Base-by-base conservation (phyloP, 805 yeast genomes). In the Kluyveromyces nonfermentans region DNA sequence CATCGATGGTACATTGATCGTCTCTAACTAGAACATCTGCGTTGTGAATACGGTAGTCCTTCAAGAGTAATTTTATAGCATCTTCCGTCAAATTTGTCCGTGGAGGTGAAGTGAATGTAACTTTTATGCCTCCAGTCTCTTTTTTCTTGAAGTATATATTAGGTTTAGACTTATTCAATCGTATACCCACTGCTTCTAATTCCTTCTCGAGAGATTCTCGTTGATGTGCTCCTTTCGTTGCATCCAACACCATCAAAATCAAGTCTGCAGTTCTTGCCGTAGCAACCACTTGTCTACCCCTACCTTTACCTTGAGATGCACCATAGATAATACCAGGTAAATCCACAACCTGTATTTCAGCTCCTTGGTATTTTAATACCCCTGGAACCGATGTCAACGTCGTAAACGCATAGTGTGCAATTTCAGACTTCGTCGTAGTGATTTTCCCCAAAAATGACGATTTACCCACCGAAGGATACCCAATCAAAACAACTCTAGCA, bases 401-500 rank as follows among this genome's bases (percentile, higher is more conserved):
- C 7, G 98, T 90, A 73, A 90, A 90, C 42, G 95, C 93, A 59
- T 93, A 90, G 40, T 82, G 85, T 5, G 97, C 98, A 42, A 95
- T 85, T 62, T 88, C 97, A 1, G 96, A 84, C 63, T 86, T 86
- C 1, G 97, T 90, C 56, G 85, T 85, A 17, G 98, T 90, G 44
- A 93, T 85, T 56, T 87, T 86, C 16, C 87, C 80, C 47, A 90
- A 70, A 51, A 90, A 78, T 2, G 96, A 86, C 1, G 97, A 89
- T 57, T 90, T 90, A 62, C 98, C 98, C 19, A 93, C 98, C 1
- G 97, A 89, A 15, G 98, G 98, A 63, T 89, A 90, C 25, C 98
- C 98, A 64, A 93, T 89, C 43, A 90, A 70, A 16, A 94, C 94
- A 2, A 87, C 95, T 53, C 98, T 75, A 0, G 97, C 97, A 71